Conservation (phyloP, 2,329 filamentous ascomycete species). For the Mycogone perniciosa region DNA sequence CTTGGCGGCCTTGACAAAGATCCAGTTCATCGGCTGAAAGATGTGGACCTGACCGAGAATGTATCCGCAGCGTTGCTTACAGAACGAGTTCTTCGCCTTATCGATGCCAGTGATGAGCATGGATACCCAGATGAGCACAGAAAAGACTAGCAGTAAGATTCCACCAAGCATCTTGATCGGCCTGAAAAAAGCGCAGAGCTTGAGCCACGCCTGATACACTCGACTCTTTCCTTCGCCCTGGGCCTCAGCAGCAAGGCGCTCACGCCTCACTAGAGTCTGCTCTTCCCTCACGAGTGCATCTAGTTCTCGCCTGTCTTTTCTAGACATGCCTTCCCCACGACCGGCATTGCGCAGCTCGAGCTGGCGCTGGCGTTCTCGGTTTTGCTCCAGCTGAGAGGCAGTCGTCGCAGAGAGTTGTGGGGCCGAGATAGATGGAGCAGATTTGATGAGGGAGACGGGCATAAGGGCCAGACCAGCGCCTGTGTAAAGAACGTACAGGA, state of each 20-base stretch:
- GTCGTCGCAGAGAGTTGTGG: slow-evolving; percentile 73
- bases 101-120: slow-evolving; percentile 96
- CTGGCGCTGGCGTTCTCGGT: slow-evolving; percentile 86
- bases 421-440: slow-evolving; percentile 77
- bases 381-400: slow-evolving; percentile 73
- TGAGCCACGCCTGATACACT: slow-evolving; percentile 71
- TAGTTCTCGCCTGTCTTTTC: slow-evolving; percentile 82
- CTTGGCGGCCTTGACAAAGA: slow-evolving; percentile 67
- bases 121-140: slow-evolving; percentile 74
- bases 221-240: slow-evolving; percentile 69
- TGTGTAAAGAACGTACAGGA: slow-evolving; percentile 85
- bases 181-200: slow-evolving; percentile 72
- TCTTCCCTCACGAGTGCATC: slow-evolving; percentile 85
- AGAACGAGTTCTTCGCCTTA: slow-evolving; percentile 92
- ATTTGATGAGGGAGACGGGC: slow-evolving; percentile 87
- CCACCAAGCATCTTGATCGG: slow-evolving; percentile 86
- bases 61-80: slow-evolving; percentile 86
- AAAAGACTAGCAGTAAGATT: slow-evolving; percentile 65
- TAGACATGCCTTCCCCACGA: slow-evolving; percentile 64
- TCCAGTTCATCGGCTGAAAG: slow-evolving; percentile 91
- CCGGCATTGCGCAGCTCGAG: slow-evolving; percentile 80
- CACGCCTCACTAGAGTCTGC: slow-evolving; percentile 81
- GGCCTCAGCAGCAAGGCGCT: slow-evolving; percentile 78
- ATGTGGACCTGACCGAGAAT: slow-evolving; percentile 81
- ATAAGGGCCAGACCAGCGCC: slow-evolving; percentile 82